Evolutionary conservation across 2,329 filamentous ascomycete genomes (phyloP).

Genomic region (Alternaria tenuissima): DNA sequence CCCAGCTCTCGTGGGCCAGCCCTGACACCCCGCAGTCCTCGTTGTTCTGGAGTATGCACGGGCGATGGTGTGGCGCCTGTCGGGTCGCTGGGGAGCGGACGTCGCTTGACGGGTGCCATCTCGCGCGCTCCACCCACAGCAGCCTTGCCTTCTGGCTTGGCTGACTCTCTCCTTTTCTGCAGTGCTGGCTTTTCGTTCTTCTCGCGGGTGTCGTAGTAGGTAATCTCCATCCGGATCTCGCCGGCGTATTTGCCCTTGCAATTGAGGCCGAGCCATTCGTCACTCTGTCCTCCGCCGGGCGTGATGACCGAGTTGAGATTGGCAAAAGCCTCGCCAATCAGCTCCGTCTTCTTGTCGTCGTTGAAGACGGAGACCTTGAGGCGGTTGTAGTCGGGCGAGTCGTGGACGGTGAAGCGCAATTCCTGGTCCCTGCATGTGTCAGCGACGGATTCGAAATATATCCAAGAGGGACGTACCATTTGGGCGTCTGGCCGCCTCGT

Average conservation of each 20-base stretch:
- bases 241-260: slow-evolving; percentile 96
- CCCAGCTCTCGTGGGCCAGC: slow-evolving; percentile 47
- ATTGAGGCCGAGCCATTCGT: slow-evolving; percentile 87
- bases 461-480: slow-evolving; percentile 73
- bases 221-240: slow-evolving; percentile 93
- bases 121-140: slow-evolving; percentile 59
- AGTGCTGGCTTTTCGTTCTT: slow-evolving; percentile 74
- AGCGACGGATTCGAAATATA: slow-evolving; percentile 14
- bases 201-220: slow-evolving; percentile 89
- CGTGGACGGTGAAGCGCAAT: slow-evolving; percentile 92
- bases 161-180: slow-evolving; percentile 61
- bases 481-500: slow-evolving; percentile 91
- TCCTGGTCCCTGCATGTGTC: slow-evolving; percentile 83
- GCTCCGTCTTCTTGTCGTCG: slow-evolving; percentile 95
- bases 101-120: slow-evolving; percentile 75
- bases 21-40: slow-evolving; percentile 39
- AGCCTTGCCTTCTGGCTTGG: slow-evolving; percentile 48
- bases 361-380: slow-evolving; percentile 97
- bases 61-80: slow-evolving; percentile 59
- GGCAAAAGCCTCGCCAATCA: slow-evolving; percentile 95
- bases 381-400: slow-evolving; percentile 94
- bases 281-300: slow-evolving; percentile 88
- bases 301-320: slow-evolving; percentile 82
- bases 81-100: slow-evolving; percentile 84
- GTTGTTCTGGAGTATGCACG: slow-evolving; percentile 40